Base-by-base conservation (phyloP, 2,329 filamentous ascomycete genomes). In the Lanzia echinophila region DNA sequence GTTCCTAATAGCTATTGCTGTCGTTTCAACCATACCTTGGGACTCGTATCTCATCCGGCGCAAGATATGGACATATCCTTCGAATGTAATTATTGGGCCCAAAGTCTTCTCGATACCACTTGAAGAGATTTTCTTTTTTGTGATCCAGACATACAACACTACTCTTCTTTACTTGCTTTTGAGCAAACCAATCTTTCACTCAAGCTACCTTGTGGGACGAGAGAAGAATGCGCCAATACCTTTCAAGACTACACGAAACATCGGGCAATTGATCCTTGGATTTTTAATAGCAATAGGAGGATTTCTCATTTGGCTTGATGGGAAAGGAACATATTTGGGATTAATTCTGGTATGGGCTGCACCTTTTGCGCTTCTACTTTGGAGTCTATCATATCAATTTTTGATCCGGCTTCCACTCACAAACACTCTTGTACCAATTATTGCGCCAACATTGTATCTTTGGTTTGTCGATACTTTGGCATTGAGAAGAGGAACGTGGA, bases 61-160 rank as follows among this genome's bases (percentile, higher is more conserved):
- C 51, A 72, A 75, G 43, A 78, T 90, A 64, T 90, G 87, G 86
- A 83, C 81, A 10, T 90, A 89, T 63, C 86, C 86, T 1, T 70
- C 75, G 11, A 72, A 82, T 63, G 85, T 79, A 19, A 79, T 89
- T 32, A 63, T 85, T 34, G 87, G 86, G 0, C 75, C 75, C 0
- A 83, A 75, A 1, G 65, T 88, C 15, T 80, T 79, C 62, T 72
- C 73, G n/a, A 86, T 90, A 17, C 86, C 87, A 0, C 67, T 77
- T 4, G 87, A 90, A 63, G 86, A 90, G 66, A 69, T 89, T 4
- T 89, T 89, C 70, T 90, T 90, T 75, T 90, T 90, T 66, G 70
- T 87, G 19, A 79, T 90, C 22, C 87, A 90, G 69, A 89, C 86
- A 1, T 89, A 87, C 68, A 87, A 82, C 63, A 88, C 86, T 0